phyloP scores from a whole-genome alignment of 441 rosid genomes.

The Macaranga tanarius region DNA sequence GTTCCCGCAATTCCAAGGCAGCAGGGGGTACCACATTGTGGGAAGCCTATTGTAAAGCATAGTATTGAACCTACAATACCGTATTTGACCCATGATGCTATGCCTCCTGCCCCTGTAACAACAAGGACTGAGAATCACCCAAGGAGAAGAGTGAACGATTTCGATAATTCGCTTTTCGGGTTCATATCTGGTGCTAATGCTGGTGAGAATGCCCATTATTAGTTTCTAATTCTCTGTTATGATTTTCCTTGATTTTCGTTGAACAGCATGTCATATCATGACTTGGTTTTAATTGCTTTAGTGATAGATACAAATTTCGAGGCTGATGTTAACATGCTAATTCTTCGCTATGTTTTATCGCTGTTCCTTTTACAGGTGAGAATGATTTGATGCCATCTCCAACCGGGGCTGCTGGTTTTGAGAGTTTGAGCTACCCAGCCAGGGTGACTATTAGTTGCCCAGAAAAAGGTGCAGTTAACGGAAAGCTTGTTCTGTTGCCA shows the following conservation, averaged over 20 bases:
- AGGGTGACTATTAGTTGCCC: conserved; percentile 71
- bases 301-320: no score
- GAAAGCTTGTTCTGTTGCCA: conserved; percentile 63
- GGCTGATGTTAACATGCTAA: background rate
- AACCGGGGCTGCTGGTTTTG: conserved; percentile 18
- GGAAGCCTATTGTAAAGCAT: conserved; percentile 50
- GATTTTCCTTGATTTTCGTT: background rate
- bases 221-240: background rate
- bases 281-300: background rate
- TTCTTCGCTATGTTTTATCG: background rate
- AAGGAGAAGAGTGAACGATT: conserved; percentile 50
- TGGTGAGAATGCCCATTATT: conserved; percentile 32
- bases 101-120: conserved; percentile 29
- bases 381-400: conserved; percentile 31
- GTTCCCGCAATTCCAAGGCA: conserved; percentile 19
- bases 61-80: conserved; percentile 62
- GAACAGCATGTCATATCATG: background rate
- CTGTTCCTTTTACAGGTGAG: conserved; percentile 36
- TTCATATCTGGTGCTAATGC: conserved; percentile 63
- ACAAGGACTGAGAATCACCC: conserved; percentile 31
- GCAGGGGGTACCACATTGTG: conserved; percentile 19
- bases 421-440: conserved; percentile 26
- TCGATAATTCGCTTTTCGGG: conserved; percentile 70
- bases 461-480: conserved; percentile 40
- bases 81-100: conserved; percentile 19